Percentiles rank a stretch among this genome's conserved stretches.
phyloP scores from a whole-genome alignment of 2,329 filamentous ascomycete species.

The Lithohypha guttulata region DNA sequence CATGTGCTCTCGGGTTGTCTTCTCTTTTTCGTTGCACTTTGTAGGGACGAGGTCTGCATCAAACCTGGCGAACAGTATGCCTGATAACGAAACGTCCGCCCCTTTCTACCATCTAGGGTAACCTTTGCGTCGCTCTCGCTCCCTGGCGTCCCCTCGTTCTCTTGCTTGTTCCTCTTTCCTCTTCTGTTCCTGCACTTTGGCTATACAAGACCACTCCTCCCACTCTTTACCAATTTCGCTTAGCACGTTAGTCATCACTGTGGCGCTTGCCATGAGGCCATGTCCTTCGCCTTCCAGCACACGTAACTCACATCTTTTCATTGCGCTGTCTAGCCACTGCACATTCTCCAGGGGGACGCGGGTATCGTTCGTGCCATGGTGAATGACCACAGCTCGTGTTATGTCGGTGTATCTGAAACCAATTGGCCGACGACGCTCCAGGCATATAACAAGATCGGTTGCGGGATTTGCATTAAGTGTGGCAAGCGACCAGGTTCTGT shows the following conservation, averaged over 20 bases:
- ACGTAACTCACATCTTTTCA: conserved; percentile 84
- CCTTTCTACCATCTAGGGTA: conserved; percentile 7
- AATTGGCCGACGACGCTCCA: conserved; percentile 82
- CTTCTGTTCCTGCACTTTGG: conserved; percentile 35
- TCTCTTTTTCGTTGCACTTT: too few relatives aligned
- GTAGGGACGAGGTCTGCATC: too few relatives aligned
- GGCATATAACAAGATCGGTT: conserved; percentile 80
- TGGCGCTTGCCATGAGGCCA: conserved; percentile 86
- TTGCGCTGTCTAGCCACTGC: conserved; percentile 84
- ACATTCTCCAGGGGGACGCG: conserved; percentile 93
- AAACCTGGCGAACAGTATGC: too few relatives aligned
- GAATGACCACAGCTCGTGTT: conserved; percentile 78
- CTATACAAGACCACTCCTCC: conserved; percentile 68
- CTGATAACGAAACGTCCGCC: too few relatives aligned
- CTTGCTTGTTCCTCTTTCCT: conserved; percentile 9
- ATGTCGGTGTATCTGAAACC: conserved; percentile 97
- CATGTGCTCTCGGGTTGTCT: too few relatives aligned
- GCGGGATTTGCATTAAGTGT: conserved; percentile 88
- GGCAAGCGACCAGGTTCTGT: conserved; percentile 87
- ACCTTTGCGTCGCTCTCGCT: conserved; percentile 4
- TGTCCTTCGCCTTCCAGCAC: conserved; percentile 87
- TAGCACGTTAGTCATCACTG: conserved; percentile 86
- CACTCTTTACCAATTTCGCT: conserved; percentile 92
- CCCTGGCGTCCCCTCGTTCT: background rate
- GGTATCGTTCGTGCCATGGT: conserved; percentile 82